These are phyloP conservation scores for Punctularia strigosozonata DNA, from an alignment of 768 basidiomycete species.

Conservation along the genomic window DNA sequence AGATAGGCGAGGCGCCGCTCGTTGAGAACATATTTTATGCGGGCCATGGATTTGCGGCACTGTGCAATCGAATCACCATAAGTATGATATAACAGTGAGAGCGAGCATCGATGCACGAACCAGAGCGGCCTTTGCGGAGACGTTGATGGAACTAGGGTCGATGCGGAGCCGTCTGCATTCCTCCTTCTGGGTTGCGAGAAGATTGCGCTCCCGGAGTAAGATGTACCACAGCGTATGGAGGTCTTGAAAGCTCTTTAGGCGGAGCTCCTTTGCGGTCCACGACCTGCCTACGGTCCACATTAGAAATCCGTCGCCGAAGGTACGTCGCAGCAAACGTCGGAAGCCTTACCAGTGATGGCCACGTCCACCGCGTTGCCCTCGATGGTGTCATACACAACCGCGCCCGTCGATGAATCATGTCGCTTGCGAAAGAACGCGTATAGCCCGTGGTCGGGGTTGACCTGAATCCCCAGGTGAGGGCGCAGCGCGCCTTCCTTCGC, in stretches of 20 bases:
- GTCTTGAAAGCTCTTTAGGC: slow-evolving; percentile 86
- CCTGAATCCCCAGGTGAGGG: slow-evolving; percentile 29
- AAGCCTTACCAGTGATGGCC: slow-evolving; percentile 23
- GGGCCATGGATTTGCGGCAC: slow-evolving; percentile 94
- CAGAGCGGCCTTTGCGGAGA: neutral
- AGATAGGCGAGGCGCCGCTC: slow-evolving; percentile 82
- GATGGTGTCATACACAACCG: slow-evolving; percentile 40
- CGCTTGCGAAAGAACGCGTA: slow-evolving; percentile 66
- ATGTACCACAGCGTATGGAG: slow-evolving; percentile 95
- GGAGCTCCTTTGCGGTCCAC: slow-evolving; percentile 79
- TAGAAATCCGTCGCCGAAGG: slow-evolving; percentile 1
- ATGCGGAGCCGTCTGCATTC: slow-evolving; percentile 44
- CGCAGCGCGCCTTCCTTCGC: too few species aligned
- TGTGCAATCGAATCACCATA: slow-evolving; percentile 17
- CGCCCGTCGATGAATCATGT: slow-evolving; percentile 35
- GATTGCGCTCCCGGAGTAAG: slow-evolving; percentile 76
- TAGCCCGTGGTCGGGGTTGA: slow-evolving; percentile 59
- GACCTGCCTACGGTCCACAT: slow-evolving; percentile 51
- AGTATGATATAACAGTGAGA: neutral
- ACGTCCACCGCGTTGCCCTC: slow-evolving; percentile 18
- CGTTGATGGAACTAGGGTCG: neutral
- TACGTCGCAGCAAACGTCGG: neutral
- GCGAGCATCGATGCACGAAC: neutral
- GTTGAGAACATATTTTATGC: slow-evolving; percentile 85
- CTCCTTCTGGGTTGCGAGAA: slow-evolving; percentile 78